Percentiles rank a stretch among this genome's conserved stretches.
Evolutionary conservation across 1,284 basidiomycete genomes (phyloP).

Genomic region (Vanrija pseudolonga): DNA sequence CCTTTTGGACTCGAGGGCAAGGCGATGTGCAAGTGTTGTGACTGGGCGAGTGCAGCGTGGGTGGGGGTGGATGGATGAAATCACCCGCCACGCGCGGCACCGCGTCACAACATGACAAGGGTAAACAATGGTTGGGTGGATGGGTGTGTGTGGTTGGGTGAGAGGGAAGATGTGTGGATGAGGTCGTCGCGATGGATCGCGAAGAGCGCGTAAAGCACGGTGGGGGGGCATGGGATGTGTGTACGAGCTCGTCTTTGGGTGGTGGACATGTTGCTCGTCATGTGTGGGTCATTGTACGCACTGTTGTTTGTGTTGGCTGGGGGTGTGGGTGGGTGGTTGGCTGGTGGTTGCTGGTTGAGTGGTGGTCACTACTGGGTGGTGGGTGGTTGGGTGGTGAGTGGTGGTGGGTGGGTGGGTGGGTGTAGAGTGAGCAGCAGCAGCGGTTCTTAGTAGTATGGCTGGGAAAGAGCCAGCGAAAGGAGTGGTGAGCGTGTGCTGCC

Average conservation of each 20-base stretch:
- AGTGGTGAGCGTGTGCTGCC: no score
- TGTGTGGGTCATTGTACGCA: not conserved
- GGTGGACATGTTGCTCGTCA: not conserved
- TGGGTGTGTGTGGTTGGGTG: not conserved
- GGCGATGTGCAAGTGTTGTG: not conserved
- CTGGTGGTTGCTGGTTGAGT: not conserved
- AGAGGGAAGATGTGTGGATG: not conserved
- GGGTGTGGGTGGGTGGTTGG: not conserved
- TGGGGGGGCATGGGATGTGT: not conserved
- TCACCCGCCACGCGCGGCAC: no score
- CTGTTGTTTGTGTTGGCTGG: not conserved
- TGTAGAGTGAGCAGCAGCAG: not conserved
- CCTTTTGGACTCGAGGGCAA: not conserved
- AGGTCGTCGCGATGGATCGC: no score
- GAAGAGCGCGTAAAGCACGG: not conserved
- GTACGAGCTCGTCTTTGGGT: not conserved
- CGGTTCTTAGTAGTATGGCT: no score
- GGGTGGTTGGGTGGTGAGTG: conserved; percentile 6
- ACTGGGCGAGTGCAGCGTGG: not conserved
- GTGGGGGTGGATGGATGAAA: conserved; percentile 3
- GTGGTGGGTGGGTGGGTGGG: conserved; percentile 1
- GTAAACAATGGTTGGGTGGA: conserved; percentile 4
- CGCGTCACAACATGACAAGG: no score
- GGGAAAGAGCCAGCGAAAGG: no score
- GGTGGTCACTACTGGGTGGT: conserved; percentile 1